Evolutionary conservation across 331 rosid species (phyloP).

Genomic region (Malus hybrid): DNA sequence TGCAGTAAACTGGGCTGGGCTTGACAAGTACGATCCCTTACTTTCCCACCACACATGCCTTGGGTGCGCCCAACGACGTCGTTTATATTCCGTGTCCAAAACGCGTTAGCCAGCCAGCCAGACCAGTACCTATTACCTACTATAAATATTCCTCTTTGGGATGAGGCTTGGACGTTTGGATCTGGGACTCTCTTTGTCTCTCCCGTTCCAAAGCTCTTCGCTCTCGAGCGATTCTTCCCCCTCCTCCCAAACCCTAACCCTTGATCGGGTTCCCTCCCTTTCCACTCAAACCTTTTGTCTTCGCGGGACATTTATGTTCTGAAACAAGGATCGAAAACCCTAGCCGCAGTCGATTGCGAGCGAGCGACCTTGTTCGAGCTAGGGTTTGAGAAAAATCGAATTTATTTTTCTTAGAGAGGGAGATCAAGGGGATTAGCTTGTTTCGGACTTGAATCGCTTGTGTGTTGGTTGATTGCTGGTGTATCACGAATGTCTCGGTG

Average conservation of each 20-base stretch:
- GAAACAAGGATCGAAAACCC: conserved; percentile 9
- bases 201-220: neutral
- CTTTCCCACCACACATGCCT: neutral
- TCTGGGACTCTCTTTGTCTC: neutral
- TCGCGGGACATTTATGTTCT: neutral
- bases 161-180: neutral
- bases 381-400: conserved; percentile 3
- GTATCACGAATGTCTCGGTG: conserved; percentile 22
- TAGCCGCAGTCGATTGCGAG: neutral
- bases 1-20: too few relatives aligned
- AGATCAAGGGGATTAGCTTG: neutral
- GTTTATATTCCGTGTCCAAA: neutral
- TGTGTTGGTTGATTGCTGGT: neutral
- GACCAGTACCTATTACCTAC: conserved; percentile 4
- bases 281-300: neutral
- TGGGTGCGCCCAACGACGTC: neutral
- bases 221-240: neutral
- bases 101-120: neutral
- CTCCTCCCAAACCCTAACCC: neutral
- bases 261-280: neutral
- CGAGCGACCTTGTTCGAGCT: neutral
- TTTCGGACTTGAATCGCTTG: neutral
- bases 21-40: neutral
- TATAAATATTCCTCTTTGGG: neutral
- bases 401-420: too few relatives aligned